Evolutionary conservation across 1,284 basidiomycete genomes (phyloP).

Genomic region (Tylopilus orsonianus): DNA sequence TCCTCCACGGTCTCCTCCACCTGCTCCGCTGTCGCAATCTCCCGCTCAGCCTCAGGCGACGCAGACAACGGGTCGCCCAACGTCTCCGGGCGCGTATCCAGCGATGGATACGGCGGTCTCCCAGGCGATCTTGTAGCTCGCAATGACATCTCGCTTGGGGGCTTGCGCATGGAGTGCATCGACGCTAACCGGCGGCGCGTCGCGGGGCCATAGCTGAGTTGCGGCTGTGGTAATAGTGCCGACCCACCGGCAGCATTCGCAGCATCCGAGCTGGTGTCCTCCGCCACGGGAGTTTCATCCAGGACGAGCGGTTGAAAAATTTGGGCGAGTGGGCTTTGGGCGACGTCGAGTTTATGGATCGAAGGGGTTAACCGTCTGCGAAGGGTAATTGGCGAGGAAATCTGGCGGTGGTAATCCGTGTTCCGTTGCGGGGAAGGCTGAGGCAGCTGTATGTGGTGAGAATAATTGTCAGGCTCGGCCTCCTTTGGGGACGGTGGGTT

Average conservation of each 20-base stretch:
- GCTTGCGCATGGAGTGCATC: constrained; percentile 32
- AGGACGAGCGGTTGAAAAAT: constrained; percentile 66
- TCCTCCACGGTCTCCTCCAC: constrained; percentile 38
- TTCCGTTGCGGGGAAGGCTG: constrained; percentile 14
- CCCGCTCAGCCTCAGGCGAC: constrained; percentile 30
- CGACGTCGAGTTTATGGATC: constrained; percentile 42
- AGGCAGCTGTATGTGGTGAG: constrained; percentile 3
- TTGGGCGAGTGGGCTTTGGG: constrained; percentile 63
- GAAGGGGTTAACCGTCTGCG: constrained; percentile 50
- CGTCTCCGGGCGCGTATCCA: constrained; percentile 26
- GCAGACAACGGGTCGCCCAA: constrained; percentile 29
- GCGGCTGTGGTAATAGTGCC: constrained; percentile 13
- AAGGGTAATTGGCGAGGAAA: constrained; percentile 30
- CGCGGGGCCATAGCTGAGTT: constrained; percentile 55
- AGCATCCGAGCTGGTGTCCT: constrained; percentile 28
- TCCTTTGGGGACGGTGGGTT: constrained; percentile 27
- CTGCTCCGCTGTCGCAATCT: constrained; percentile 42
- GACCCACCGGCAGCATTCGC: constrained; percentile 15
- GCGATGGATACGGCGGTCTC: constrained; percentile 25
- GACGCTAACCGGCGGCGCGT: constrained; percentile 58
- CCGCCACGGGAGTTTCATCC: constrained; percentile 43
- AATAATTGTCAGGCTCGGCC: constrained; percentile 1
- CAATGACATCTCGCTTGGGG: constrained; percentile 14
- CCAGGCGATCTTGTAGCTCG: constrained; percentile 5
- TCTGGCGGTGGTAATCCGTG: constrained; percentile 13